Evolutionary conservation across 2,329 filamentous ascomycete genomes (phyloP).

Genomic region (Colletotrichum eleusines): DNA sequence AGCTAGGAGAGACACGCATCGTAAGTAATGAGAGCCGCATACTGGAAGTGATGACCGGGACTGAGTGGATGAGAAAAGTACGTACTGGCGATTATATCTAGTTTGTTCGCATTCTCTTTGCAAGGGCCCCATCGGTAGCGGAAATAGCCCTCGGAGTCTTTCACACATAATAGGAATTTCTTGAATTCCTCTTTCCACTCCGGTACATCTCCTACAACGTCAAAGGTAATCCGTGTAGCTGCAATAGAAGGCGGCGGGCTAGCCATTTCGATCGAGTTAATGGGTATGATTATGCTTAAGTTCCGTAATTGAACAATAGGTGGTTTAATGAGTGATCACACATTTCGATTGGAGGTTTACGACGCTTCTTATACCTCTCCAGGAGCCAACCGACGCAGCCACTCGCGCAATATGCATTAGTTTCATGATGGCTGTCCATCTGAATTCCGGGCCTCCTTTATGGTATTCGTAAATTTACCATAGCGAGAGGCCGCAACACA

Average conservation of each 20-base stretch:
- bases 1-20: background rate
- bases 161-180: conserved; percentile 26
- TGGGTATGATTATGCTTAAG: background rate
- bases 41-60: no score
- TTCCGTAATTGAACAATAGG: no score
- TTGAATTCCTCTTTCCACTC: conserved; percentile 40
- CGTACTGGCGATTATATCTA: conserved; percentile 34
- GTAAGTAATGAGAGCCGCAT: background rate
- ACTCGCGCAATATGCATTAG: background rate
- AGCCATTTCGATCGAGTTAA: conserved; percentile 5
- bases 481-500: background rate
- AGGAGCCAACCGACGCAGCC: no score
- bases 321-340: background rate
- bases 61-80: background rate
- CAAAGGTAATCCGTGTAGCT: conserved; percentile 23
- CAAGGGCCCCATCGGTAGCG: conserved; percentile 39
- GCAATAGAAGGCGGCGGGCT: conserved; percentile 17
- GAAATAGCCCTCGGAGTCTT: conserved; percentile 34
- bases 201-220: conserved; percentile 31
- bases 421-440: background rate
- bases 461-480: background rate
- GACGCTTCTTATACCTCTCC: background rate
- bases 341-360: no score
- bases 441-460: no score
- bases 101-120: conserved; percentile 28